A percentile compares a stretch with the other conserved stretches of the same genome.
These are phyloP conservation scores for Moesziomyces sp. DNA, from an alignment of 1,284 basidiomycete species.

Conservation along the genomic window DNA sequence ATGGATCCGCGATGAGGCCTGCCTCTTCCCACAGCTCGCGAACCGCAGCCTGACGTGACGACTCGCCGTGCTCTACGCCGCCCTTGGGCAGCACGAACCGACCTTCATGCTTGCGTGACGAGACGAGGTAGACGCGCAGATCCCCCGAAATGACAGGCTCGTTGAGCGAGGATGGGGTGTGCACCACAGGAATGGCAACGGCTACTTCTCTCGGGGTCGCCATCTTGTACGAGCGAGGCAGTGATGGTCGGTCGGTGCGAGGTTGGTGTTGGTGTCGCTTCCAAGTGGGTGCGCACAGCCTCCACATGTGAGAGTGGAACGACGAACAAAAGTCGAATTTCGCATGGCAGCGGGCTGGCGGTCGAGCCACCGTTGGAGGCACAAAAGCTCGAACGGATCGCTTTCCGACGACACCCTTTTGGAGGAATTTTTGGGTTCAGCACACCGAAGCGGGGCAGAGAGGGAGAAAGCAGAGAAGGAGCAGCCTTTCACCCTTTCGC, in stretches of 20 bases:
- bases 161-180: not conserved
- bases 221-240: not conserved
- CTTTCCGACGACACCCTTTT: not conserved
- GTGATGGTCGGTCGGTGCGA: not conserved
- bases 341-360: too few species aligned
- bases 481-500: too few species aligned
- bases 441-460: not conserved
- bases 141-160: not conserved
- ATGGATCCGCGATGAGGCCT: slow-evolving; percentile 15
- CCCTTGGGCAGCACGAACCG: slow-evolving; percentile 63
- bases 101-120: slow-evolving; percentile 58
- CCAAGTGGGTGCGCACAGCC: not conserved
- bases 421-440: not conserved
- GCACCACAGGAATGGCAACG: slow-evolving; percentile 46
- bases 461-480: not conserved
- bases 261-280: not conserved
- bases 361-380: not conserved
- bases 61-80: slow-evolving; percentile 59
- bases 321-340: not conserved
- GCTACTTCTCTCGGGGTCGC: slow-evolving; percentile 43
- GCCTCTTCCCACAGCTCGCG: slow-evolving; percentile 64
- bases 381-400: not conserved
- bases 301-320: not conserved
- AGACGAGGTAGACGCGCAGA: slow-evolving; percentile 52
- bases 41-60: slow-evolving; percentile 46